Evolutionary conservation across 2,329 filamentous ascomycete species (phyloP), one percentile per base, ranked within the genome.

Genomic region (Hymenotorrendiella dingleyae): DNA sequence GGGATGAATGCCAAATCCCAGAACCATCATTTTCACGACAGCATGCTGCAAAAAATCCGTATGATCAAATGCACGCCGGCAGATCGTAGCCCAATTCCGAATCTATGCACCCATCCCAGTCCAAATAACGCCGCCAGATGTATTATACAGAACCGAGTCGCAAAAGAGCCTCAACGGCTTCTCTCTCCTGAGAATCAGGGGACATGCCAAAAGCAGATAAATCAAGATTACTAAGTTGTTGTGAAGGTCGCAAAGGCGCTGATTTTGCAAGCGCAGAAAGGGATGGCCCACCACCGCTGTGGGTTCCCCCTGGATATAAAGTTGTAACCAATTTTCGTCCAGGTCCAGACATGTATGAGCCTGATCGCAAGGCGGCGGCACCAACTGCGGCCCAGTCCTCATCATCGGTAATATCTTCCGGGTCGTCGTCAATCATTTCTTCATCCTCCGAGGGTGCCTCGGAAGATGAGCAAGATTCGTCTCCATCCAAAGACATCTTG

Each of bases 341-440:
- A 64, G 80, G 68, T 67, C 76, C 69, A 54, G 70, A 74, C 56
- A 66, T 74, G 57, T 81, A 81, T 6, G 78, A 82, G 36, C 74
- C 73, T 46, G 78, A 76, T 52, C 90, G 82, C 54, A 96, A 75
- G 52, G 87, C 86, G 42, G 85, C 88, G 22, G 90, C 87, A 42
- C 89, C 91, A 49, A 95, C 84, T 40, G 85, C 80, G 35, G 86
- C 87, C 90, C 91, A 96, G 66, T 97, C 90, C 65, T 97, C 91
- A 61, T 96, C 88, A 61, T 97, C 93, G 19, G 93, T 97, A 46
- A 86, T 77, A 60, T 95, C 88, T 53, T 85, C 82, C 47, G 86
- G 80, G 59, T 94, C 84, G 54, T 87, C 84, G 55, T 82, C 80
- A 55, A 82, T 80, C 69, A 82, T 78, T 66, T 63, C 72, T 54